Percentiles rank a stretch among this genome's conserved stretches.
Conservation (phyloP, 371 early-diverging fungal genomes). For the Mortierella sp. region DNA sequence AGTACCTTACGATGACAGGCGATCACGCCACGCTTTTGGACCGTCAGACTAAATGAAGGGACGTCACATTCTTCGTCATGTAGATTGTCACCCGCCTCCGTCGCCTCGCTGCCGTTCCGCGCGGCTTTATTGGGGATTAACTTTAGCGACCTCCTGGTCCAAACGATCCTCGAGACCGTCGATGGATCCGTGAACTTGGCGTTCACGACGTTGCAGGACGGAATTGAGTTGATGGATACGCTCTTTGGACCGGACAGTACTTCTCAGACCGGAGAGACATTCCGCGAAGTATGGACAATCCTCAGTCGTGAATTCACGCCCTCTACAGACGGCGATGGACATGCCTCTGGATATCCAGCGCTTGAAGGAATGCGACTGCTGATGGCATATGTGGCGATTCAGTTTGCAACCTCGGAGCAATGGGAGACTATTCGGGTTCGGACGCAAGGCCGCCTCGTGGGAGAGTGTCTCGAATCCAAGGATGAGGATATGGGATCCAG, state of each 20-base stretch:
- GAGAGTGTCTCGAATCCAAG: conserved; percentile 41
- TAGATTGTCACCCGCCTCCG: conserved; percentile 37
- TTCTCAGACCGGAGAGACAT: conserved; percentile 48
- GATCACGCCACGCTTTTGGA: not conserved
- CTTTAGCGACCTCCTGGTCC: conserved; percentile 47
- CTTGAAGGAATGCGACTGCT: conserved; percentile 41
- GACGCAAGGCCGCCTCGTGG: conserved; percentile 34
- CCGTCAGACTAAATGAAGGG: too few relatives aligned
- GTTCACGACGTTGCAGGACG: conserved; percentile 42
- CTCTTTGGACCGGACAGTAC: conserved; percentile 50
- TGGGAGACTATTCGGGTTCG: conserved; percentile 45
- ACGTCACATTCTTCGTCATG: not conserved
- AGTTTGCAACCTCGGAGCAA: conserved; percentile 43
- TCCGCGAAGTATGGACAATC: conserved; percentile 52
- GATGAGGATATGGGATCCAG: conserved; percentile 47
- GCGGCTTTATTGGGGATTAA: conserved; percentile 53
- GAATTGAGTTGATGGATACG: conserved; percentile 46
- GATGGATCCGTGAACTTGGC: conserved; percentile 52
- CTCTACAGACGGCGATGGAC: not conserved
- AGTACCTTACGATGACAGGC: not conserved
- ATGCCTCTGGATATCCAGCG: conserved; percentile 9
- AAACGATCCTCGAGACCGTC: conserved; percentile 51
- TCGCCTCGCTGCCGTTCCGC: conserved; percentile 44
- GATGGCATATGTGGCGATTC: conserved; percentile 50
- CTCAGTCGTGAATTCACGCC: conserved; percentile 39